phyloP scores from a whole-genome alignment of 352 stramenopile genomes.

The Globisporangium megalacanthum region DNA sequence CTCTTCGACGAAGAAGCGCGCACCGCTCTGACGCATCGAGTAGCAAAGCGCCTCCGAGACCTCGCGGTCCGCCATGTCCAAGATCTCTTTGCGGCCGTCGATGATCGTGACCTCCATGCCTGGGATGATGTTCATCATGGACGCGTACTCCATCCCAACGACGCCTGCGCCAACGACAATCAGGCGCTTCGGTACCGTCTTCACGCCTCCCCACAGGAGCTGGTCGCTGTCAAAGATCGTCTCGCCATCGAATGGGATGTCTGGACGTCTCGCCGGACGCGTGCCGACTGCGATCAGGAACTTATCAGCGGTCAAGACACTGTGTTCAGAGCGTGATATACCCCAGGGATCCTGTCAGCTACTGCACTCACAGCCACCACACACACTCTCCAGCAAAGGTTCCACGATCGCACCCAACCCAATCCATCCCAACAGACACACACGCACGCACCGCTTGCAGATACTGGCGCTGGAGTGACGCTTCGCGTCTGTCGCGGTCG shows the following conservation, averaged over 20 bases:
- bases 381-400: not conserved
- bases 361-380: not conserved
- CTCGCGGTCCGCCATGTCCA: slow-evolving; percentile 88
- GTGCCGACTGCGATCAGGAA: slow-evolving; percentile 86
- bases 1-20: slow-evolving; percentile 82
- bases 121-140: slow-evolving; percentile 89
- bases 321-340: slow-evolving; percentile 20
- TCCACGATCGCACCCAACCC: not conserved
- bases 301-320: slow-evolving; percentile 79
- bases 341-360: not conserved
- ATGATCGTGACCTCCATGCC: slow-evolving; percentile 88
- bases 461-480: slow-evolving; percentile 73
- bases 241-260: slow-evolving; percentile 86
- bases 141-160: slow-evolving; percentile 91
- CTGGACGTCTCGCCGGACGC: slow-evolving; percentile 60
- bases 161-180: slow-evolving; percentile 84
- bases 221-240: slow-evolving; percentile 85
- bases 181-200: slow-evolving; percentile 64
- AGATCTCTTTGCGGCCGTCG: slow-evolving; percentile 78
- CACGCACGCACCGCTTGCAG: slow-evolving; percentile 59
- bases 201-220: slow-evolving; percentile 75
- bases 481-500: slow-evolving; percentile 66
- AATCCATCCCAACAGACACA: not conserved
- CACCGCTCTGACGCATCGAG: slow-evolving; percentile 83
- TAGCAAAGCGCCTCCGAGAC: slow-evolving; percentile 84